Evolutionary conservation across 306 rosid species (phyloP).

Genomic region (Quercus berberidifolia): DNA sequence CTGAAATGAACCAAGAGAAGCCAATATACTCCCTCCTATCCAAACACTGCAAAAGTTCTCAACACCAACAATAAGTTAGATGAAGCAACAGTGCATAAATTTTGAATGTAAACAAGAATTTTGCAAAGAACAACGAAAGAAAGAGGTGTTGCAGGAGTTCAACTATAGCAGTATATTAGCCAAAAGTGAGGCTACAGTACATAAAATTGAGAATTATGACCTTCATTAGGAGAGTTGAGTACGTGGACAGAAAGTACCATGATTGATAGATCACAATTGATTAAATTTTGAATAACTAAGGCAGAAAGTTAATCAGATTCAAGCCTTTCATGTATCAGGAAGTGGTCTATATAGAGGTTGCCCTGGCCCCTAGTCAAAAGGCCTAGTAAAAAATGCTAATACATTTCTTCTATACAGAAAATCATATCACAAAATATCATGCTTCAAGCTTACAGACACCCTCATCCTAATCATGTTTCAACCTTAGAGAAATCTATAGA

Average conservation of each 20-base stretch:
- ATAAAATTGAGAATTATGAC: not conserved
- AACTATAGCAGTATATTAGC: not conserved
- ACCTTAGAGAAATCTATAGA: not conserved
- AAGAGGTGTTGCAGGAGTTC: not conserved
- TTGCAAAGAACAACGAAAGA: not conserved
- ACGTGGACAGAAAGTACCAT: not conserved
- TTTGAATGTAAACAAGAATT: not conserved
- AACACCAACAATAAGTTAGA: constrained; percentile 19
- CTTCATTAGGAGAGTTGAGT: not conserved
- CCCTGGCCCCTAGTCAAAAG: not conserved
- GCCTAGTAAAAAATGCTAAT: not conserved
- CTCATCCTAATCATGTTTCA: not conserved
- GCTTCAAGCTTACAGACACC: not conserved
- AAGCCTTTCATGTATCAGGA: not conserved
- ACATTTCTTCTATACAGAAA: not conserved
- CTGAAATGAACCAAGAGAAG: constrained; percentile 99
- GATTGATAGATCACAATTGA: not conserved
- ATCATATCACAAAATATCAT: not conserved
- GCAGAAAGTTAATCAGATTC: not conserved
- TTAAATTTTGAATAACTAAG: not conserved
- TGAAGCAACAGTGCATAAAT: constrained; percentile 4
- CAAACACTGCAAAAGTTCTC: constrained; percentile 64
- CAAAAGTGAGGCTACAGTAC: not conserved
- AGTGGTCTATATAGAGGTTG: not conserved
- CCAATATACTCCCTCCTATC: constrained; percentile 99